phyloP scores from a whole-genome alignment of 2,329 filamentous ascomycete genomes.

The Neocatenulostroma microsporum region DNA sequence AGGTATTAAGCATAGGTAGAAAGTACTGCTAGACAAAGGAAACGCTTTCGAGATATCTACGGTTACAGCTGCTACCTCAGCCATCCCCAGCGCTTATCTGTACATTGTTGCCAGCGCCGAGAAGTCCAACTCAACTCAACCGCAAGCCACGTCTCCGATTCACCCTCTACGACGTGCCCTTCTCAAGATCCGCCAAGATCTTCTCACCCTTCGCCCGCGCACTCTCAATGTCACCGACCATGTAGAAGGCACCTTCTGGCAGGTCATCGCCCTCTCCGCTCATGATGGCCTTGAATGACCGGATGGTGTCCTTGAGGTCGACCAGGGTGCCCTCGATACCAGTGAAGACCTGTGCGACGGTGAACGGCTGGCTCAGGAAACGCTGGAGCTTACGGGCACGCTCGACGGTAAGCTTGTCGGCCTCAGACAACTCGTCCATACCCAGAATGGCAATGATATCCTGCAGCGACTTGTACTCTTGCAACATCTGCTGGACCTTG shows the following conservation, averaged over 20 bases:
- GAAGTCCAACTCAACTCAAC: slow-evolving; percentile 1
- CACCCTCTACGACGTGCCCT: no score
- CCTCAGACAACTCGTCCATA: slow-evolving; percentile 99
- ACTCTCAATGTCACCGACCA: slow-evolving; percentile 93
- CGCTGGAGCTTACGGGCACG: slow-evolving; percentile 99
- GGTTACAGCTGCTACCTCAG: slow-evolving; percentile 15
- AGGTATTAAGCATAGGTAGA: no score
- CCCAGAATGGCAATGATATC: slow-evolving; percentile 98
- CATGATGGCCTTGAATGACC: slow-evolving; percentile 95
- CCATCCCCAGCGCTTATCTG: slow-evolving; percentile 5
- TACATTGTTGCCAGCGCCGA: slow-evolving; percentile 3
- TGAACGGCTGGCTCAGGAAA: slow-evolving; percentile 99
- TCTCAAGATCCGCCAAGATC: slow-evolving; percentile 92
- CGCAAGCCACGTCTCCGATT: not conserved
- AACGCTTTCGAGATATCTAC: slow-evolving; percentile 18
- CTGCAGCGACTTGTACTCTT: slow-evolving; percentile 99
- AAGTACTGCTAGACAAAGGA: no score
- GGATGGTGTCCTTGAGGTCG: slow-evolving; percentile 96
- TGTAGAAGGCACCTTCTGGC: slow-evolving; percentile 93
- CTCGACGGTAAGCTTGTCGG: slow-evolving; percentile 99
- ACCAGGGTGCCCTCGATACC: slow-evolving; percentile 95
- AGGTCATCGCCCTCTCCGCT: slow-evolving; percentile 91
- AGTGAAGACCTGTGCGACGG: slow-evolving; percentile 77
- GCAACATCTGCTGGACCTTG: slow-evolving; percentile 96
- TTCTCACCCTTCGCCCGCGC: slow-evolving; percentile 97